Base-by-base conservation (phyloP, 192 early-diverging fungal genomes). In the Spinellus fusiger region DNA sequence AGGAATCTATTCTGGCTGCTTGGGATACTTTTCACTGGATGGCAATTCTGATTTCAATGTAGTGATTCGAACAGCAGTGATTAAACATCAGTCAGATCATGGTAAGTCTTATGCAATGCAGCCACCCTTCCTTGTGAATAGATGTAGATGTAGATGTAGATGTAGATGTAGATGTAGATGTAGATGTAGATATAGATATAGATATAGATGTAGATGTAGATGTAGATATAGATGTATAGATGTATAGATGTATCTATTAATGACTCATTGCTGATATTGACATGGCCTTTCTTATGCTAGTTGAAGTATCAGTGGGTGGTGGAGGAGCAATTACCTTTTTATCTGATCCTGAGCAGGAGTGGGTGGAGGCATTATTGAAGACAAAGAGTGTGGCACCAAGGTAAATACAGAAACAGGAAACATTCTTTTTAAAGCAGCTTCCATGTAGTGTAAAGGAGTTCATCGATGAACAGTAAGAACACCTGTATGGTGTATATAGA, bases 321-420 rank as follows among this genome's bases (percentile, higher is more conserved):
- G 96, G 96, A 40, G 96, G 96, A 31, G 96, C 96, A 1, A 87
- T 98, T 51, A 91, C 92, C 0, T 83, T 86, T n/a, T 70, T 96
- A 33, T 94, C 92, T 0, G 84, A 93, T 65, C 82, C 93, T 0
- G 73, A 80, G n/a, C 84, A 80, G 13, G 96, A 98, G 65, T 96
- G 86, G 84, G 78, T 83, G 0, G 96, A 98, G 54, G 89, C 95
- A 50, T 48, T 89, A 28, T 71, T 95, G 53, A 98, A 98, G 65
- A 74, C 80, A 8, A 75, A 74, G 22, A 78, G 77, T 9, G 77
- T 84, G 10, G 76, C 73, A 28, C 82, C 82, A 57, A 83, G 81
- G 73, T 75, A 64, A 60, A 29, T 33, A 4, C 22, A 47, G 1
- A 9, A 58, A 40, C 6, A 25, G 16, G 20, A 26, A 3, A 20